Evolutionary conservation across 352 stramenopile genomes (phyloP).

Genomic region (Globisporangium rhizosaccharum): DNA sequence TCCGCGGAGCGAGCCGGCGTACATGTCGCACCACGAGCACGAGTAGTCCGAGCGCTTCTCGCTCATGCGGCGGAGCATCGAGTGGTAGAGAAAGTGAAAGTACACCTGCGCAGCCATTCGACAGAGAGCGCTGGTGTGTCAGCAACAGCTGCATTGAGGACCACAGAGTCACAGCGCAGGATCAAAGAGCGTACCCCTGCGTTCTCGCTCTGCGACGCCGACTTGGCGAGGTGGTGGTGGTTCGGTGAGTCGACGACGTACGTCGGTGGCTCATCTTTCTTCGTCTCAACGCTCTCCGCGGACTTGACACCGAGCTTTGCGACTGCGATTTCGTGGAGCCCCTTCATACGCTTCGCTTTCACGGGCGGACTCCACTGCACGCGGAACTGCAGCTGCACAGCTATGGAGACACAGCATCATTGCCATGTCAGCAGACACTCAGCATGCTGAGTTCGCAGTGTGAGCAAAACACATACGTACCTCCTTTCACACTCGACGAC

Average conservation of each 20-base stretch:
- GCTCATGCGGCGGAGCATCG: conserved; percentile 70
- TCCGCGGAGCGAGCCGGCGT: conserved; percentile 58
- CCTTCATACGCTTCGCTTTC: conserved; percentile 19
- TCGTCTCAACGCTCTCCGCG: neutral
- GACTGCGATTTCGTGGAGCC: conserved; percentile 15
- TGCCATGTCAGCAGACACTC: neutral
- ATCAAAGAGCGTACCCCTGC: conserved; percentile 4
- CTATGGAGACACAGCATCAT: neutral
- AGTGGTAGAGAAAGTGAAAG: conserved; percentile 85
- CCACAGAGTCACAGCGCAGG: neutral
- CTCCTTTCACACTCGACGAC: conserved; percentile 34
- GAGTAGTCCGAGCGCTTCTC: conserved; percentile 80
- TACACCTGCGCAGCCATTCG: conserved; percentile 39
- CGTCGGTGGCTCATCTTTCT: conserved; percentile 3
- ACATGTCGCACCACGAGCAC: conserved; percentile 83
- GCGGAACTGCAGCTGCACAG: conserved; percentile 19
- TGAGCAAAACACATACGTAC: conserved; percentile 17
- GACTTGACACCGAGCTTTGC: conserved; percentile 13
- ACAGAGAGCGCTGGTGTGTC: neutral
- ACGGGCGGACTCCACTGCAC: conserved; percentile 12
- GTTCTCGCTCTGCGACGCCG: conserved; percentile 9
- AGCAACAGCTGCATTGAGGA: neutral
- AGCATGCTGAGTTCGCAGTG: neutral
- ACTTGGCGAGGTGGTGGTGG: conserved; percentile 10
- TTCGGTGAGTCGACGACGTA: conserved; percentile 16